phyloP scores from a whole-genome alignment of 345 rosid species.

The Carallia pectinifolia region DNA sequence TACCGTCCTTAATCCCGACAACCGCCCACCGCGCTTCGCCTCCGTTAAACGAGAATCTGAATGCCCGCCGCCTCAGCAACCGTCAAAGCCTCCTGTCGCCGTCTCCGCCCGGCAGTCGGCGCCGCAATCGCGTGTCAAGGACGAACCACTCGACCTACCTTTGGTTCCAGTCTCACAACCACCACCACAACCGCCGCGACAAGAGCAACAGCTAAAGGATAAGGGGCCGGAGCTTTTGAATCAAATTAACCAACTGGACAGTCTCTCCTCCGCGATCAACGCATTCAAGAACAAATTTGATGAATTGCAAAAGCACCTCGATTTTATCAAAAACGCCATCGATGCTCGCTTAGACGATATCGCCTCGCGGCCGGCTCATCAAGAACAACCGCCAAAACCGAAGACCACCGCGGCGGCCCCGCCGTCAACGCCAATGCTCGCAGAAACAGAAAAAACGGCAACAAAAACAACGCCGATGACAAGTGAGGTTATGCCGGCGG shows the following conservation, averaged over 20 bases:
- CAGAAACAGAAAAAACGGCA: constrained; percentile 12
- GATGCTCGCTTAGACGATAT: constrained; percentile 32
- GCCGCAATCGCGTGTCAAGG: not conserved
- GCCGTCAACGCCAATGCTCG: not conserved
- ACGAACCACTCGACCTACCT: constrained; percentile 18
- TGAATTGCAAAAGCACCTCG: constrained; percentile 53
- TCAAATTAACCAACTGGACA: constrained; percentile 35
- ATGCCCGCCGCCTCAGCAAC: constrained; percentile 7
- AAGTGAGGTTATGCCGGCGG: not conserved
- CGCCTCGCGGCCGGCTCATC: not conserved
- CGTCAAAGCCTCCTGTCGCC: not conserved
- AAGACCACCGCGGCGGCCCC: not conserved
- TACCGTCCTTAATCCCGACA: not conserved
- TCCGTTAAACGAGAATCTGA: constrained; percentile 3
- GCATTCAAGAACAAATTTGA: constrained; percentile 45
- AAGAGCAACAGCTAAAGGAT: too few species aligned
- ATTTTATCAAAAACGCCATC: constrained; percentile 41
- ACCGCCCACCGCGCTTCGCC: not conserved
- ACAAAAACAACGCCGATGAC: not conserved
- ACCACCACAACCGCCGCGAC: constrained; percentile 1
- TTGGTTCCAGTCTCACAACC: not conserved
- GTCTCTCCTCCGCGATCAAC: constrained; percentile 38
- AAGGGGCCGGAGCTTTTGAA: constrained; percentile 30
- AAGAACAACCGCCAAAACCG: not conserved
- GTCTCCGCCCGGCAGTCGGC: not conserved